Evolutionary conservation across 2,329 filamentous ascomycete genomes (phyloP).

Genomic region (Hymenoscyphus scutula): DNA sequence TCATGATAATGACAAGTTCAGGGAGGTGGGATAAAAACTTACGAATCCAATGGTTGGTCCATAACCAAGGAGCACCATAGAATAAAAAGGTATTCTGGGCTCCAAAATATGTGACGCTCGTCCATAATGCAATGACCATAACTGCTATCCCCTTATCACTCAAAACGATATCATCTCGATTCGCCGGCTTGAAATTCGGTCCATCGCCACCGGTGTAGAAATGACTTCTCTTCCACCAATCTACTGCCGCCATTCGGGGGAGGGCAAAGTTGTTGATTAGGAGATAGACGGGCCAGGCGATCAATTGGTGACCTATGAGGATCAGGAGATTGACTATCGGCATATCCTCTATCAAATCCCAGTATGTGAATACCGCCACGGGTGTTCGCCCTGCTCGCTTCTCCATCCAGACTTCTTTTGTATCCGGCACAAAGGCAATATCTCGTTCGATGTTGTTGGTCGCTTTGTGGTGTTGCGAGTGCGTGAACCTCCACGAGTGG

Average conservation of each 20-base stretch:
- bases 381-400: conserved; percentile 14
- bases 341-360: conserved; percentile 57
- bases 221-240: conserved; percentile 32
- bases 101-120: conserved; percentile 47
- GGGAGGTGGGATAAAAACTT: conserved; percentile 32
- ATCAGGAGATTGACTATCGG: conserved; percentile 53
- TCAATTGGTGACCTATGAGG: conserved; percentile 59
- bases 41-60: conserved; percentile 69
- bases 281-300: conserved; percentile 63
- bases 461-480: conserved; percentile 66
- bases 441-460: conserved; percentile 66
- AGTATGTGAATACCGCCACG: conserved; percentile 12
- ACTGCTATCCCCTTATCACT: conserved; percentile 55
- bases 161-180: conserved; percentile 53
- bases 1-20: background rate
- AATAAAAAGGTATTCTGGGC: conserved; percentile 54
- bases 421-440: conserved; percentile 59
- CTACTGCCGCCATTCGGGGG: conserved; percentile 22
- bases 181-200: conserved; percentile 55
- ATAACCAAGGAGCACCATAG: conserved; percentile 66
- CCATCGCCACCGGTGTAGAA: conserved; percentile 60
- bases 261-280: conserved; percentile 48
- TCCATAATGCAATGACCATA: conserved; percentile 44
- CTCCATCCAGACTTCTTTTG: conserved; percentile 33
- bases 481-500: conserved; percentile 70